phyloP scores from a whole-genome alignment of 2,329 filamentous ascomycete genomes.

The Pyrenophora teres region DNA sequence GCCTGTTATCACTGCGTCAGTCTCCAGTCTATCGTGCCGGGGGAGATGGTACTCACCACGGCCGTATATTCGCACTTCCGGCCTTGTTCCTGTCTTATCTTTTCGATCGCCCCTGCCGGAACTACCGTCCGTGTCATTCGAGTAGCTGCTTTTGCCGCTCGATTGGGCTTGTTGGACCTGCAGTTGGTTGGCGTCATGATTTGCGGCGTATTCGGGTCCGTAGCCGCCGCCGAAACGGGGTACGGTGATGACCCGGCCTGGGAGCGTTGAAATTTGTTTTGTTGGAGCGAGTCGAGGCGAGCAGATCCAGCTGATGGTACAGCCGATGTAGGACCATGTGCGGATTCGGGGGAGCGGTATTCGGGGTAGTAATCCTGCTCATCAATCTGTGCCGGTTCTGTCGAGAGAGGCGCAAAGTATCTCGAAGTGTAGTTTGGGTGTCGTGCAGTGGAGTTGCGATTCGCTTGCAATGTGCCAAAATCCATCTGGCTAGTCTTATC shows the following conservation, averaged over 20 bases:
- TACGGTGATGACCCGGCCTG: slow-evolving; percentile 27
- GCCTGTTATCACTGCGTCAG: slow-evolving; percentile 43
- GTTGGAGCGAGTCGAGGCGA: slow-evolving; percentile 37
- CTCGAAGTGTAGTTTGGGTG: slow-evolving; percentile 29
- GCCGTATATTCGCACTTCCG: slow-evolving; percentile 59
- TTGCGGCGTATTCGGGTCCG: slow-evolving; percentile 34
- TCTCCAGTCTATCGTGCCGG: slow-evolving; percentile 32
- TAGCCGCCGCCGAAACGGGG: slow-evolving; percentile 30
- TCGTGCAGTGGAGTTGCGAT: slow-evolving; percentile 35
- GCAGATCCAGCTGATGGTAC: slow-evolving; percentile 31
- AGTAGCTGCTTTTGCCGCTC: slow-evolving; percentile 49
- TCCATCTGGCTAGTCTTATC: slow-evolving; percentile 25
- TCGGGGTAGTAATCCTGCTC: slow-evolving; percentile 39
- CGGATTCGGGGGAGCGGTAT: slow-evolving; percentile 36
- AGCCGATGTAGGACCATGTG: slow-evolving; percentile 25
- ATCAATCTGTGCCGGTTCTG: slow-evolving; percentile 23
- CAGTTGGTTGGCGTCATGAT: slow-evolving; percentile 39
- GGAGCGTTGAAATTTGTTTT: slow-evolving; percentile 25
- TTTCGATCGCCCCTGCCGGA: slow-evolving; percentile 42
- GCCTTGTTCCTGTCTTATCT: slow-evolving; percentile 54
- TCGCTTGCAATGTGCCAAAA: slow-evolving; percentile 24
- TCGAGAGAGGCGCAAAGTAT: slow-evolving; percentile 32
- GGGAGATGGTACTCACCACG: slow-evolving; percentile 53
- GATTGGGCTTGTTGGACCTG: slow-evolving; percentile 31
- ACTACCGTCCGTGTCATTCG: slow-evolving; percentile 45